These are phyloP conservation scores for Nannochloropsis salina DNA, from an alignment of 108 stramenopile genomes.

Conservation along the genomic window DNA sequence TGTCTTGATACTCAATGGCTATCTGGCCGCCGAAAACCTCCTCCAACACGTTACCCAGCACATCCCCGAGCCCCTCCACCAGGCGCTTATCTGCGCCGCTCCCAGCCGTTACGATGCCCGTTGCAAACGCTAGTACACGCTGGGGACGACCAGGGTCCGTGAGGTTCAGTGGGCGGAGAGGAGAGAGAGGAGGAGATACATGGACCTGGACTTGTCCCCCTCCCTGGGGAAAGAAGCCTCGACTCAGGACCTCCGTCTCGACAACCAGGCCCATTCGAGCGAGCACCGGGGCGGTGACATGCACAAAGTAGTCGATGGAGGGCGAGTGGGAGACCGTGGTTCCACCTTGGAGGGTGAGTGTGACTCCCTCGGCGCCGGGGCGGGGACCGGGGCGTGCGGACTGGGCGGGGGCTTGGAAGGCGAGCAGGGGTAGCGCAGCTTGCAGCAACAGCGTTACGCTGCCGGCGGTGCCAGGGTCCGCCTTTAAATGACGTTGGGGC, in stretches of 20 bases:
- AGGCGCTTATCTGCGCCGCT: background rate
- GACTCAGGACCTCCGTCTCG: background rate
- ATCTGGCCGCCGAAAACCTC: background rate
- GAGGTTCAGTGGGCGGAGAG: background rate
- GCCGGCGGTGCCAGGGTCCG: slow-evolving; percentile 20
- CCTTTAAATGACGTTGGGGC: background rate
- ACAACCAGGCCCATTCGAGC: background rate
- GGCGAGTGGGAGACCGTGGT: slow-evolving; percentile 12
- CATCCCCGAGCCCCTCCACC: background rate
- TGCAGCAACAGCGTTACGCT: slow-evolving; percentile 4
- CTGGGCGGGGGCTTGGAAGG: background rate
- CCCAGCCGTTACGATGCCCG: background rate
- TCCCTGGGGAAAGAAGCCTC: background rate
- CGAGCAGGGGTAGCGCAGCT: slow-evolving; percentile 14
- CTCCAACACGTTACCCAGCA: background rate
- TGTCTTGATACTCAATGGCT: background rate
- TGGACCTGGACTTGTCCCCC: background rate
- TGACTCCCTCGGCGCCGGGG: background rate
- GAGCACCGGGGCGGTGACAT: slow-evolving; percentile 4
- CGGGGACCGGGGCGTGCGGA: background rate
- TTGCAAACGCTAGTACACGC: background rate
- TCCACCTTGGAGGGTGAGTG: background rate
- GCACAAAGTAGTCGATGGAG: background rate
- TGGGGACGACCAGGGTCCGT: background rate
- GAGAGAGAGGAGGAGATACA: background rate